These are phyloP conservation scores for Alectoria sarmentosa DNA, from an alignment of 495 filamentous ascomycete genomes.

Conservation along the genomic window DNA sequence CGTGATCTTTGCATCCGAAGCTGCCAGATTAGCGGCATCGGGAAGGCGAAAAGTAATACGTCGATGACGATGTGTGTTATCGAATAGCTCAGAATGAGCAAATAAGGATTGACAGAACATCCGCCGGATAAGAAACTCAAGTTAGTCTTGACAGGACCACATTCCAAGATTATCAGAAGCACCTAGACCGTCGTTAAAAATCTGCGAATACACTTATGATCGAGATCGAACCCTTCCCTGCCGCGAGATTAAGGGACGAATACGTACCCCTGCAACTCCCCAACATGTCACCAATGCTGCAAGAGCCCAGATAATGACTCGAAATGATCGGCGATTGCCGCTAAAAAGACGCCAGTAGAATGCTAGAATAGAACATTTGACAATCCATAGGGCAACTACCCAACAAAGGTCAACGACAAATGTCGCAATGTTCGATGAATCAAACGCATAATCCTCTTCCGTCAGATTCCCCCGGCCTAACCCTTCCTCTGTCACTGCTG, in stretches of 20 bases:
- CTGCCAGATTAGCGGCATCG: conserved; percentile 38
- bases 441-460: no score
- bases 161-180: conserved; percentile 32
- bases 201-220: not conserved
- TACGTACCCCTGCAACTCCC: conserved; percentile 7
- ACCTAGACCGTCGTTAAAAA: conserved; percentile 18
- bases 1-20: conserved; percentile 31
- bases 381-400: conserved; percentile 26
- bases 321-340: conserved; percentile 3
- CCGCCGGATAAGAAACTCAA: no score
- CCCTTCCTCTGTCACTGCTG: conserved; percentile 3
- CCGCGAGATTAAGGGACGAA: not conserved
- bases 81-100: conserved; percentile 22
- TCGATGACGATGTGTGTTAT: conserved; percentile 32
- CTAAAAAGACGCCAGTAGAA: conserved; percentile 39
- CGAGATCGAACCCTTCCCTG: no score
- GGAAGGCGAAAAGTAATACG: conserved; percentile 33
- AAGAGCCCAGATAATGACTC: conserved; percentile 29
- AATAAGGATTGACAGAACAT: no score
- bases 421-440: not conserved
- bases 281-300: conserved; percentile 25
- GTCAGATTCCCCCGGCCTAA: no score
- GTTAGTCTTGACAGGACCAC: conserved; percentile 26
- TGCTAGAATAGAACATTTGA: conserved; percentile 36
- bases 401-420: conserved; percentile 22